Evolutionary conservation across 2,329 filamentous ascomycete species (phyloP).

Genomic region (Colletotrichum sp.): DNA sequence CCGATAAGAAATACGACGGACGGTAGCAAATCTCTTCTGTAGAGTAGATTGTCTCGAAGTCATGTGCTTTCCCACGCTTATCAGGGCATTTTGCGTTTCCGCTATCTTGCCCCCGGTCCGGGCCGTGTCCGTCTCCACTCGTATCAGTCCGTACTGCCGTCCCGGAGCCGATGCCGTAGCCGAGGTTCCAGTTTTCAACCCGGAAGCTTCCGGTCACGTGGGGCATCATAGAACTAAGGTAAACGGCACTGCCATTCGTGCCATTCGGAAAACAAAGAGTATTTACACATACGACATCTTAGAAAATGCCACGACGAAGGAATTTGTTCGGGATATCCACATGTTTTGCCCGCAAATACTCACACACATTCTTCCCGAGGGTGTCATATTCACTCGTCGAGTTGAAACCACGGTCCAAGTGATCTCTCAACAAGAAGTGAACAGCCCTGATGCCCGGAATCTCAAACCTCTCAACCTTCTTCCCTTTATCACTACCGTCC

Average conservation of each 20-base stretch:
- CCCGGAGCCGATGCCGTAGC: not conserved
- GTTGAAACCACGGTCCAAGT: slow-evolving; percentile 14
- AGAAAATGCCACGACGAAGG: slow-evolving; percentile 42
- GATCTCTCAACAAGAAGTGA: slow-evolving; percentile 19
- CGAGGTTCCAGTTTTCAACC: not conserved
- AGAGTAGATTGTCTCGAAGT: not conserved
- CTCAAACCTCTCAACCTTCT: slow-evolving; percentile 43
- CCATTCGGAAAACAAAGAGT: not conserved
- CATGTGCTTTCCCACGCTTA: not conserved
- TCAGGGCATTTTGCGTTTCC: not conserved
- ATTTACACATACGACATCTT: not conserved
- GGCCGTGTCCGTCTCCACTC: not conserved
- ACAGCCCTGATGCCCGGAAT: slow-evolving; percentile 35
- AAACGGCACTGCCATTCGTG: not conserved
- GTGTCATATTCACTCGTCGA: slow-evolving; percentile 40
- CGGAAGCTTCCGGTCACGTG: not conserved
- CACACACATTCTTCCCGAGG: slow-evolving; percentile 49
- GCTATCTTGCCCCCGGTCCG: not conserved
- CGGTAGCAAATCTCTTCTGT: not conserved
- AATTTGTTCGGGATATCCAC: slow-evolving; percentile 49
- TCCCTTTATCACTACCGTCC: slow-evolving; percentile 24
- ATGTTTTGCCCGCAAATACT: slow-evolving; percentile 49
- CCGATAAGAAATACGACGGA: not conserved
- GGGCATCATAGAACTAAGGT: not conserved
- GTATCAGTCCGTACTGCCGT: not conserved